These are phyloP conservation scores for Epichloe coenophiala DNA, from an alignment of 2,329 filamentous ascomycete species.

Conservation along the genomic window DNA sequence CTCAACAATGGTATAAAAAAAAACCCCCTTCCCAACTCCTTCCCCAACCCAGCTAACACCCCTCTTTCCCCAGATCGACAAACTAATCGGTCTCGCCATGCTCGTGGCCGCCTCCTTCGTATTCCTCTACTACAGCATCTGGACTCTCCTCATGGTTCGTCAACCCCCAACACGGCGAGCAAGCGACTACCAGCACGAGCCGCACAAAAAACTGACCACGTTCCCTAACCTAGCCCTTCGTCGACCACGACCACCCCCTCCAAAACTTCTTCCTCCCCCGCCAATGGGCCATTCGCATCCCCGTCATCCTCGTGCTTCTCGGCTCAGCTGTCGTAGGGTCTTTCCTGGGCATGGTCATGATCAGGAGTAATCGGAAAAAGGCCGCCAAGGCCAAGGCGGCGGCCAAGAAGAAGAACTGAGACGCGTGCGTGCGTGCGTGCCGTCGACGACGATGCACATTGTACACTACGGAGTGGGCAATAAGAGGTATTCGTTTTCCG, in stretches of 20 bases:
- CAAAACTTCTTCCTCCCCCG: constrained; percentile 93
- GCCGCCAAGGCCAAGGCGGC: constrained; percentile 81
- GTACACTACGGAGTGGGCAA: neutral
- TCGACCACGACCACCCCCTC: constrained; percentile 84
- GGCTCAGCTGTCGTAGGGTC: constrained; percentile 89
- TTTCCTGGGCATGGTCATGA: constrained; percentile 96
- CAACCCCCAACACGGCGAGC: neutral
- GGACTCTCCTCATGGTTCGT: constrained; percentile 89
- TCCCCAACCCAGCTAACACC: neutral
- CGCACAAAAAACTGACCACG: neutral
- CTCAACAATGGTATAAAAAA: constrained; percentile 17
- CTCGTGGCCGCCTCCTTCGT: constrained; percentile 51
- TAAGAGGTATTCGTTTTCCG: neutral
- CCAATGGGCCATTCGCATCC: constrained; percentile 97
- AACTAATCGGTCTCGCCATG: constrained; percentile 57
- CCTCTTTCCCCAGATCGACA: constrained; percentile 76
- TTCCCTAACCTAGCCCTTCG: constrained; percentile 62
- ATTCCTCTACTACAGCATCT: constrained; percentile 85
- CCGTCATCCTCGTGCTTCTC: constrained; percentile 87
- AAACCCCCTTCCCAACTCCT: too few species aligned
- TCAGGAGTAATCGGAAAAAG: constrained; percentile 96
- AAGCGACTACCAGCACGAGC: neutral
- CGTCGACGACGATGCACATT: too few species aligned
- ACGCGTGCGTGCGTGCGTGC: neutral
- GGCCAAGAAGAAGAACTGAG: constrained; percentile 72